Evolutionary conservation across 2,329 filamentous ascomycete genomes (phyloP).

Genomic region (Colletotrichum neosansevieriae): DNA sequence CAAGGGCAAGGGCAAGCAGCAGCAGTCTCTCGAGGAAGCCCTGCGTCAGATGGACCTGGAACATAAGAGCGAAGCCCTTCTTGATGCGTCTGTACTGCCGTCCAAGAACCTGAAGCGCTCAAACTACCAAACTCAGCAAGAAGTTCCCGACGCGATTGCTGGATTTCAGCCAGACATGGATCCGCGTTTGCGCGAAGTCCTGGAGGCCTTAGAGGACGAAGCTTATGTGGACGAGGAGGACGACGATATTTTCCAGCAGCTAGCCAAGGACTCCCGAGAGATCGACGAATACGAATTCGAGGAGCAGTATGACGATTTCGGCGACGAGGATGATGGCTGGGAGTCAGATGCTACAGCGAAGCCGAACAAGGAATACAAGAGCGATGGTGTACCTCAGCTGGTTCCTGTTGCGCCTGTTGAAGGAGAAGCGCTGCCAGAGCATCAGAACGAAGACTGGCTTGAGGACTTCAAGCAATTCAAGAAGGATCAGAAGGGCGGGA

Average conservation of each 20-base stretch:
- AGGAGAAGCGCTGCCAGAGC: slow-evolving; percentile 67
- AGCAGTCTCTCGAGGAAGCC: slow-evolving; percentile 85
- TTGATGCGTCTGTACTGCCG: slow-evolving; percentile 81
- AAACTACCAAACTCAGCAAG: slow-evolving; percentile 93
- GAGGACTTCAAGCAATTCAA: slow-evolving; percentile 96
- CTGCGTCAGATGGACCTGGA: slow-evolving; percentile 72
- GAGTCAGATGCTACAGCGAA: slow-evolving; percentile 94
- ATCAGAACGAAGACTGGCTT: slow-evolving; percentile 84
- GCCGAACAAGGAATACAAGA: slow-evolving; percentile 70
- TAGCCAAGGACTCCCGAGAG: slow-evolving; percentile 78
- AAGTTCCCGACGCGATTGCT: slow-evolving; percentile 89
- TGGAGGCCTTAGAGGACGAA: slow-evolving; percentile 95
- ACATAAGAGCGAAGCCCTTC: slow-evolving; percentile 66
- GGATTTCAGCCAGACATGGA: slow-evolving; percentile 99
- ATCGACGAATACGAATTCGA: slow-evolving; percentile 86
- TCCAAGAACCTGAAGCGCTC: slow-evolving; percentile 81
- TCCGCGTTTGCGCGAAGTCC: slow-evolving; percentile 86
- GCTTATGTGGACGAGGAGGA: slow-evolving; percentile 88
- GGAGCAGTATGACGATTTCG: slow-evolving; percentile 61
- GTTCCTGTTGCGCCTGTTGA: slow-evolving; percentile 55
- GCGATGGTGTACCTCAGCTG: slow-evolving; percentile 61
- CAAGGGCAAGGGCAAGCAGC: slow-evolving; percentile 79
- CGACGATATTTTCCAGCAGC: slow-evolving; percentile 84
- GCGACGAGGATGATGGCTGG: slow-evolving; percentile 85
- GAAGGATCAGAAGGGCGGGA: slow-evolving; percentile 73